Evolutionary conservation across 208 protist genomes (phyloP).

Genomic region (Trypanosomatidae sp.): DNA sequence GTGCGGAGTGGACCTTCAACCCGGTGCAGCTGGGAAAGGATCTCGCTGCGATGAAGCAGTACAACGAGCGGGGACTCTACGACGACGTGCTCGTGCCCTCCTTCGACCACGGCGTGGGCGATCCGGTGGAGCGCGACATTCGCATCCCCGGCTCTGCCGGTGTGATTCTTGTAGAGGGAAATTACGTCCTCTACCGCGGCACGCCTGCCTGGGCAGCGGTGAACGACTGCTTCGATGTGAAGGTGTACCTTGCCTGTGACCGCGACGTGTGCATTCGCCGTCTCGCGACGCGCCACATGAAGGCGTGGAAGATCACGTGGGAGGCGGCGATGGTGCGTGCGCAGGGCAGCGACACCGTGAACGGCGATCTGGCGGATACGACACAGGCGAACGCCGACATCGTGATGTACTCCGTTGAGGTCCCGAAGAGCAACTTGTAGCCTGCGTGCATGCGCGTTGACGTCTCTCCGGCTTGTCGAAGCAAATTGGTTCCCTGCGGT

Average conservation of each 20-base stretch:
- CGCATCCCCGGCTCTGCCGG: slow-evolving; percentile 38
- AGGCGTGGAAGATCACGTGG: slow-evolving; percentile 52
- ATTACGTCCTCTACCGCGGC: slow-evolving; percentile 71
- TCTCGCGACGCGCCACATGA: slow-evolving; percentile 68
- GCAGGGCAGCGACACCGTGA: slow-evolving; percentile 59
- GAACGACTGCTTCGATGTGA: slow-evolving; percentile 53
- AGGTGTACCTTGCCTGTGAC: slow-evolving; percentile 54
- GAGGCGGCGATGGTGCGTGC: slow-evolving; percentile 60
- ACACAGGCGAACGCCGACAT: slow-evolving; percentile 52
- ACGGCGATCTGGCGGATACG: slow-evolving; percentile 71
- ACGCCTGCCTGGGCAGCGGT: slow-evolving; percentile 68
- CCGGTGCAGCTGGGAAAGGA: slow-evolving; percentile 47
- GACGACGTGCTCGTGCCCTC: slow-evolving; percentile 61
- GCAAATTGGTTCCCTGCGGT: too few species aligned
- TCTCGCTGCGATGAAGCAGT: slow-evolving; percentile 32
- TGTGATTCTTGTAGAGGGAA: slow-evolving; percentile 75
- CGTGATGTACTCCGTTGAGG: slow-evolving; percentile 54
- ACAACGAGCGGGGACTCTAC: slow-evolving; percentile 35
- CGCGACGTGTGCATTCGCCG: slow-evolving; percentile 46
- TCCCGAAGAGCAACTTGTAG: slow-evolving; percentile 20
- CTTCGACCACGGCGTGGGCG: slow-evolving; percentile 74
- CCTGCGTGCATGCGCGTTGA: too few species aligned
- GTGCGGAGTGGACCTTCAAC: slow-evolving; percentile 85
- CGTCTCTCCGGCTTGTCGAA: too few species aligned
- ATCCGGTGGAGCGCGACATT: slow-evolving; percentile 59